phyloP scores from a whole-genome alignment of 106 monocot species.

The Acanthochlamys bracteata region DNA sequence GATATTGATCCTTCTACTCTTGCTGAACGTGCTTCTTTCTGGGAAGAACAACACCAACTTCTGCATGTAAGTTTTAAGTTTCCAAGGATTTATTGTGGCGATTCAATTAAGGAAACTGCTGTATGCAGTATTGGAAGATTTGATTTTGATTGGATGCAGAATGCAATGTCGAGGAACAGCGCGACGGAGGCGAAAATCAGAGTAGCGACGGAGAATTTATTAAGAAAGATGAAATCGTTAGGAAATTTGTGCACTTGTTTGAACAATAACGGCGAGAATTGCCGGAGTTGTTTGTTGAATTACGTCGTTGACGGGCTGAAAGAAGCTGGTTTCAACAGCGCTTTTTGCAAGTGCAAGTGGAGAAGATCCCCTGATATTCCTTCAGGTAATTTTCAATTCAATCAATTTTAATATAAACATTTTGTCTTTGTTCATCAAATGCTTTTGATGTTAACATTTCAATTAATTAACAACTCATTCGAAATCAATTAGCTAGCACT shows the following conservation, averaged over 20 bases:
- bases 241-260: slow-evolving; percentile 28
- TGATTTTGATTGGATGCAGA: slow-evolving; percentile 16
- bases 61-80: slow-evolving; percentile 26
- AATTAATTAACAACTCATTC: too few species aligned
- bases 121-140: not conserved
- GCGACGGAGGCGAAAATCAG: slow-evolving; percentile 41
- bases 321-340: slow-evolving; percentile 54
- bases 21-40: slow-evolving; percentile 36
- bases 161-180: slow-evolving; percentile 34
- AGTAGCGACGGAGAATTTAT: slow-evolving; percentile 22
- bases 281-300: slow-evolving; percentile 30
- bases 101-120: too few species aligned
- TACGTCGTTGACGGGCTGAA: slow-evolving; percentile 25
- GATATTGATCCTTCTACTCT: not conserved
- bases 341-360: slow-evolving; percentile 79
- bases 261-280: slow-evolving; percentile 17
- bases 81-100: too few species aligned
- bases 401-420: not conserved
- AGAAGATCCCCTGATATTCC: slow-evolving; percentile 48
- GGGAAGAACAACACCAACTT: slow-evolving; percentile 48
- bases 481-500: too few species aligned
- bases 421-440: not conserved
- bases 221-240: slow-evolving; percentile 19
- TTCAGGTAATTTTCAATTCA: slow-evolving; percentile 29
- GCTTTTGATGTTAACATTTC: not conserved